phyloP scores from a whole-genome alignment of 352 stramenopile species.

The Peronospora destructor region DNA sequence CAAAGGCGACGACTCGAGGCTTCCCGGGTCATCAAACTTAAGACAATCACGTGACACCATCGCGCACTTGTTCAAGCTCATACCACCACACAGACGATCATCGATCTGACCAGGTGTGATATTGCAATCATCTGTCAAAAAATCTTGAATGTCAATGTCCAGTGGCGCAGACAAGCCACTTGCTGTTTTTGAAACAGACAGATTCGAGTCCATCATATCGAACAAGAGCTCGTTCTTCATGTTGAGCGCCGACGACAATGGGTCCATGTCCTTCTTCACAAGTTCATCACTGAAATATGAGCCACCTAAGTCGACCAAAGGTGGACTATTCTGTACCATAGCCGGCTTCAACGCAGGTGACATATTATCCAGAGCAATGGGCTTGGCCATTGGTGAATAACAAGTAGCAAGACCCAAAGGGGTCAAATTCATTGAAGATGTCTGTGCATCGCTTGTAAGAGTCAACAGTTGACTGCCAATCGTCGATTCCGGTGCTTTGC shows the following conservation, averaged over 20 bases:
- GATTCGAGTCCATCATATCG: slow-evolving; percentile 29
- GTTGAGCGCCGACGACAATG: slow-evolving; percentile 31
- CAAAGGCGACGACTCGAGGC: slow-evolving; percentile 20
- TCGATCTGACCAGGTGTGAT: slow-evolving; percentile 51
- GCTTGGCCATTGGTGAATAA: slow-evolving; percentile 77
- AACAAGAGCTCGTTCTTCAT: slow-evolving; percentile 49
- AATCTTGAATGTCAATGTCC: slow-evolving; percentile 76
- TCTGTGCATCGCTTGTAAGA: slow-evolving; percentile 15
- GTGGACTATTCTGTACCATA: slow-evolving; percentile 40
- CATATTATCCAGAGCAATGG: slow-evolving; percentile 79
- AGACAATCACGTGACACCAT: slow-evolving; percentile 64
- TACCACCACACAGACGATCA: slow-evolving; percentile 25
- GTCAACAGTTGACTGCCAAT: slow-evolving; percentile 2
- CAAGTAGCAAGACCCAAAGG: slow-evolving; percentile 40
- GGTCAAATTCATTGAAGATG: slow-evolving; percentile 19
- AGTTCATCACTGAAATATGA: slow-evolving; percentile 35
- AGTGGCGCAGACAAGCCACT: slow-evolving; percentile 25
- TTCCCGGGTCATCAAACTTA: slow-evolving; percentile 42
- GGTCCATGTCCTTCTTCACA: slow-evolving; percentile 36
- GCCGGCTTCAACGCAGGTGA: slow-evolving; percentile 72
- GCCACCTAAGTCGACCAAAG: slow-evolving; percentile 52
- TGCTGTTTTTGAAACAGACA: slow-evolving; percentile 24
- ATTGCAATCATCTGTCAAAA: slow-evolving; percentile 69
- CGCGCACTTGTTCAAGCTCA: slow-evolving; percentile 48
- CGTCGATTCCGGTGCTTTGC: slow-evolving; percentile 7